Evolutionary conservation across 2,329 filamentous ascomycete species (phyloP).

Genomic region (Dendryphion nanum): DNA sequence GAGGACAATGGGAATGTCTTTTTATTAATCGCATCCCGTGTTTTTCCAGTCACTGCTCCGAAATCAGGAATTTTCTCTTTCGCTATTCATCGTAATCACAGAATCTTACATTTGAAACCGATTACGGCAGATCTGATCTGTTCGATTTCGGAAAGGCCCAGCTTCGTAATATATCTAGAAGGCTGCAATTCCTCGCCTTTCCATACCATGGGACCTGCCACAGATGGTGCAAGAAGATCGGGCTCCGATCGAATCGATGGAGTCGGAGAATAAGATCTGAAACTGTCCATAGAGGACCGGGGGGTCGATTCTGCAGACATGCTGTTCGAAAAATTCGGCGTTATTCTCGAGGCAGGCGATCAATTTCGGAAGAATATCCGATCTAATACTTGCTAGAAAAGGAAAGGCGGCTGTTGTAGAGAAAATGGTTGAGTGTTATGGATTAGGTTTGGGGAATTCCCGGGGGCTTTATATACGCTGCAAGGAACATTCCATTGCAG

Average conservation of each 20-base stretch:
- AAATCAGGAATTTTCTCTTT: constrained; percentile 3
- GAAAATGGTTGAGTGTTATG: constrained; percentile 1
- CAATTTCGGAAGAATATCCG: no score
- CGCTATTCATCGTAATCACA: neutral
- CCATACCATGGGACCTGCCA: constrained; percentile 36
- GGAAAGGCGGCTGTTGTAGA: neutral
- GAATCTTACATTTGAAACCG: constrained; percentile 27
- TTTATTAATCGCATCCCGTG: constrained; percentile 18
- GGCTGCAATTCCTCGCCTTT: constrained; percentile 24
- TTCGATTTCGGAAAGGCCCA: constrained; percentile 23
- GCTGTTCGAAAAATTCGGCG: no score
- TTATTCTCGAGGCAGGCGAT: no score
- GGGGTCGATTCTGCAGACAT: no score
- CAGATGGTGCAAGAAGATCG: constrained; percentile 27
- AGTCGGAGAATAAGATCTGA: constrained; percentile 20
- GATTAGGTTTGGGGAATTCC: constrained; percentile 1
- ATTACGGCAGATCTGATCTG: constrained; percentile 33
- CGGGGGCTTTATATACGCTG: constrained; percentile 15
- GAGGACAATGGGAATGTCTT: constrained; percentile 26
- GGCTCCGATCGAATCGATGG: constrained; percentile 23
- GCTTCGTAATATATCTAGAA: constrained; percentile 25
- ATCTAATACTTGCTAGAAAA: neutral
- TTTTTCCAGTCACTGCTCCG: constrained; percentile 16
- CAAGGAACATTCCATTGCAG: constrained; percentile 4
- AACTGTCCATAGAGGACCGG: constrained; percentile 29